Base-by-base conservation (phyloP, 139 green algal genomes). In the Coccomyxa sp. region DNA sequence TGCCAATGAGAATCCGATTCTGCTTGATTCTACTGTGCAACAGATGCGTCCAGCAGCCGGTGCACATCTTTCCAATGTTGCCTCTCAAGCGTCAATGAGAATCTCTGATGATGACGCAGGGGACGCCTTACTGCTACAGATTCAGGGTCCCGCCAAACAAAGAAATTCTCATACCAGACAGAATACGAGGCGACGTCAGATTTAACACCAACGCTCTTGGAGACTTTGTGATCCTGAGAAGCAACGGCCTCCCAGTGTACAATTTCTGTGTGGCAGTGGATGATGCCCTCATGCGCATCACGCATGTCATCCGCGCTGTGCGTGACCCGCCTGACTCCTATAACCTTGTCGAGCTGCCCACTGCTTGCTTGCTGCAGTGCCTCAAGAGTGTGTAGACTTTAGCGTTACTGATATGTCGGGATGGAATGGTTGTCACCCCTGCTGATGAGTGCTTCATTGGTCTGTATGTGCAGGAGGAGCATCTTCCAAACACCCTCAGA, bases 221-320 rank as follows among this genome's bases (percentile, higher is more conserved):
- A n/a, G 97, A 99, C 91, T 99, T 99, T 91, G 94, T 99, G 16
- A 86, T 99, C 71, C 89, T 99, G 87, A 91, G 97, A 63, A 98
- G 92, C 86, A 98, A 98, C 88, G 97, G 97, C 57, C 90, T 98
- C 82, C 97, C 97, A 13, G 97, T 99, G 23, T 99, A 99, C 92
- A 99, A 99, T 92, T 99, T 99, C 85, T 99, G 96, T 82, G 97
- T 99, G 17, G 96, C 97, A 17, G 90, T 99, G 17, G 97, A 99
- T 85, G 97, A 99, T 84, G 95, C 95, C 15, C 89, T 95, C 17
- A 99, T 99, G 97, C 86, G 90, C 63, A 98, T 99, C 88, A 97
- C 92, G 7, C 95, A 99, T 88, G 97, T 99, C 79, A 90, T 99
- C 80, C 88, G 95, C 1, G 97, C 97, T 1, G 63, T 71, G 63